Evolutionary conservation across 2,329 filamentous ascomycete genomes (phyloP).

Genomic region (Fusarium sp.): DNA sequence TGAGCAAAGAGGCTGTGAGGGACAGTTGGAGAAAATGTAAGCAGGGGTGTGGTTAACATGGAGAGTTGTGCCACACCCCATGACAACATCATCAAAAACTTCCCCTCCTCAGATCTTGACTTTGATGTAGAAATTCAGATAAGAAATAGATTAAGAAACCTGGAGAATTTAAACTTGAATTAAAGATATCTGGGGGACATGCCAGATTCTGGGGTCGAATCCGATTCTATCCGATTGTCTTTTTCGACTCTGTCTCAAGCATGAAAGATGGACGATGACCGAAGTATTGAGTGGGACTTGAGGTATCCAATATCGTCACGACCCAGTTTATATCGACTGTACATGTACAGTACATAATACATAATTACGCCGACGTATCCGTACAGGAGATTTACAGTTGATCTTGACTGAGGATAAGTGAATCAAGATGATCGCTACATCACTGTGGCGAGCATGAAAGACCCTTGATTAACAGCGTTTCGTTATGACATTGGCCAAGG

Average conservation of each 20-base stretch:
- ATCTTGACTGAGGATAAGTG: not conserved
- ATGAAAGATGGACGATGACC: slow-evolving; percentile 35
- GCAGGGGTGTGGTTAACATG: slow-evolving; percentile 20
- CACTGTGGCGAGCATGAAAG: not conserved
- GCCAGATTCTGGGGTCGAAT: slow-evolving; percentile 34
- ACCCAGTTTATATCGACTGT: slow-evolving; percentile 23
- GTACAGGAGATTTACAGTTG: slow-evolving; percentile 5
- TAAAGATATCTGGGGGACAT: slow-evolving; percentile 20
- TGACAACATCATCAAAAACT: slow-evolving; percentile 19
- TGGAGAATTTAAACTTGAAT: slow-evolving; percentile 34
- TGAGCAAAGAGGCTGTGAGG: slow-evolving; percentile 18
- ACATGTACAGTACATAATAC: not conserved
- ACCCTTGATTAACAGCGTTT: slow-evolving; percentile 3
- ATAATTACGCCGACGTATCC: slow-evolving; percentile 28
- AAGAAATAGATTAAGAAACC: slow-evolving; percentile 9
- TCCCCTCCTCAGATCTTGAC: not conserved
- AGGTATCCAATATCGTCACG: slow-evolving; percentile 28
- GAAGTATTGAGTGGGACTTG: slow-evolving; percentile 26
- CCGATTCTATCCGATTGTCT: slow-evolving; percentile 21
- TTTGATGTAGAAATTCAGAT: not conserved
- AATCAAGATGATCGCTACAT: slow-evolving; percentile 8
- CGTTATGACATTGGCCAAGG: slow-evolving; percentile 30
- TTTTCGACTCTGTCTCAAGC: slow-evolving; percentile 18
- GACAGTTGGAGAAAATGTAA: slow-evolving; percentile 31
- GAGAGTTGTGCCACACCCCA: not conserved